Evolutionary conservation across 2,329 filamentous ascomycete genomes (phyloP).

Genomic region (Paracorniculantispora psalliotae): DNA sequence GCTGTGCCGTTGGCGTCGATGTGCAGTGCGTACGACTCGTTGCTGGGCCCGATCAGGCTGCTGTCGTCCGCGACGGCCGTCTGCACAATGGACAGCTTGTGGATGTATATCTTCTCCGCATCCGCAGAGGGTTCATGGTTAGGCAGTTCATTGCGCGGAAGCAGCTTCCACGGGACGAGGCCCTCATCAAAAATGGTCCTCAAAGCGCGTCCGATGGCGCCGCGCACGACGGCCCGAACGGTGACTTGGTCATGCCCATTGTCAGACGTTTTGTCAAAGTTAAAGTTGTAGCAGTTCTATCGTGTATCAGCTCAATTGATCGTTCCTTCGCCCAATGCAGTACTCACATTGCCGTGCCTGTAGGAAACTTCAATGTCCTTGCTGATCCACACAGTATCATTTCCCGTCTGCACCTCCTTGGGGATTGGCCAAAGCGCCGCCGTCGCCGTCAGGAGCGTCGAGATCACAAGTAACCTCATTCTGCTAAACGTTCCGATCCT

Average conservation of each 20-base stretch:
- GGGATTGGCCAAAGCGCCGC: conserved; percentile 48
- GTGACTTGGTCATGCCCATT: neutral
- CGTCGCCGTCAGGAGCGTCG: conserved; percentile 20
- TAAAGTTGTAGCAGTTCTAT: neutral
- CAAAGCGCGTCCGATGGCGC: conserved; percentile 48
- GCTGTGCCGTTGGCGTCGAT: conserved; percentile 50
- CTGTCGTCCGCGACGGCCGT: conserved; percentile 50
- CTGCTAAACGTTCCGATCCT: neutral
- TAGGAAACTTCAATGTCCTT: conserved; percentile 42
- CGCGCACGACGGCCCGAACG: conserved; percentile 44
- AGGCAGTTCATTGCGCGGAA: conserved; percentile 45
- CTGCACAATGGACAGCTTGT: conserved; percentile 55
- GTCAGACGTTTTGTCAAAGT: neutral
- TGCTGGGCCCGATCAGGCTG: conserved; percentile 56
- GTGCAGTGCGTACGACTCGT: conserved; percentile 70
- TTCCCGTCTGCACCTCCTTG: conserved; percentile 39
- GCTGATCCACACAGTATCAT: conserved; percentile 40
- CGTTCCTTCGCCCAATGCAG: conserved; percentile 24
- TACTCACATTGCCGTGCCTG: conserved; percentile 46
- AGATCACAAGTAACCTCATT: neutral
- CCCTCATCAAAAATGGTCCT: conserved; percentile 61
- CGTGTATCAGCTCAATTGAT: too few relatives aligned
- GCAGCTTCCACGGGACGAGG: conserved; percentile 75
- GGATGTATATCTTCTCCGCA: conserved; percentile 52
- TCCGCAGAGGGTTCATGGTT: conserved; percentile 22